Evolutionary conservation across 2,329 filamentous ascomycete genomes (phyloP).

Genomic region (Alternaria ventricosa): DNA sequence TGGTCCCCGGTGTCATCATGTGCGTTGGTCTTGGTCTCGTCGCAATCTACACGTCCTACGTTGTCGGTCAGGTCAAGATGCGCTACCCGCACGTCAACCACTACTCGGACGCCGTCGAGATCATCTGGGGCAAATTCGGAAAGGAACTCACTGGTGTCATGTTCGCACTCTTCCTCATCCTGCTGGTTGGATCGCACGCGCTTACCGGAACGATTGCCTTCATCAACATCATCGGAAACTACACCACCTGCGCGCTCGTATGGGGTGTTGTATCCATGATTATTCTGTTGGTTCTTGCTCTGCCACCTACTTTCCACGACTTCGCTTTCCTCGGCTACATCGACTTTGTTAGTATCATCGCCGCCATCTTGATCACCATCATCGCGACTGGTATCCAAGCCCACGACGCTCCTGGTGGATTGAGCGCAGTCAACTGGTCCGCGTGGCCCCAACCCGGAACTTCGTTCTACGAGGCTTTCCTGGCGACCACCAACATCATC

Average conservation of each 20-base stretch:
- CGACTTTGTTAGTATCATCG: conserved; percentile 69
- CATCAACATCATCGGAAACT: conserved; percentile 68
- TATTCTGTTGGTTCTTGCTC: conserved; percentile 65
- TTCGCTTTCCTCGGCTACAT: conserved; percentile 63
- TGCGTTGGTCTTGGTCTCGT: conserved; percentile 60
- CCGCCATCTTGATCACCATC: conserved; percentile 72
- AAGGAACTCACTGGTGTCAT: conserved; percentile 66
- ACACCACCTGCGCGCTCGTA: conserved; percentile 66
- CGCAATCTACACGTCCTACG: conserved; percentile 67
- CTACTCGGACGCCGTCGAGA: conserved; percentile 72
- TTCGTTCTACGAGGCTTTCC: conserved; percentile 71
- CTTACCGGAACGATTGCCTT: conserved; percentile 72
- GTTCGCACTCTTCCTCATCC: conserved; percentile 49
- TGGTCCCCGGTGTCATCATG: conserved; percentile 55
- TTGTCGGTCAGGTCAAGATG: conserved; percentile 67
- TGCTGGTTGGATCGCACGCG: conserved; percentile 74
- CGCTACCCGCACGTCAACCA: conserved; percentile 66
- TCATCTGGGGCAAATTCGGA: conserved; percentile 64
- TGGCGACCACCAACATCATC: conserved; percentile 43
- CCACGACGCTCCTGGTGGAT: conserved; percentile 39
- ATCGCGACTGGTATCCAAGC: conserved; percentile 64
- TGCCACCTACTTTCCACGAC: conserved; percentile 69
- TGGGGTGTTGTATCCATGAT: conserved; percentile 68
- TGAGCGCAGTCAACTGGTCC: conserved; percentile 36
- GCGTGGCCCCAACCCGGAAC: conserved; percentile 40